phyloP scores from a whole-genome alignment of 2,329 filamentous ascomycete genomes.

The Botrytis deweyae region DNA sequence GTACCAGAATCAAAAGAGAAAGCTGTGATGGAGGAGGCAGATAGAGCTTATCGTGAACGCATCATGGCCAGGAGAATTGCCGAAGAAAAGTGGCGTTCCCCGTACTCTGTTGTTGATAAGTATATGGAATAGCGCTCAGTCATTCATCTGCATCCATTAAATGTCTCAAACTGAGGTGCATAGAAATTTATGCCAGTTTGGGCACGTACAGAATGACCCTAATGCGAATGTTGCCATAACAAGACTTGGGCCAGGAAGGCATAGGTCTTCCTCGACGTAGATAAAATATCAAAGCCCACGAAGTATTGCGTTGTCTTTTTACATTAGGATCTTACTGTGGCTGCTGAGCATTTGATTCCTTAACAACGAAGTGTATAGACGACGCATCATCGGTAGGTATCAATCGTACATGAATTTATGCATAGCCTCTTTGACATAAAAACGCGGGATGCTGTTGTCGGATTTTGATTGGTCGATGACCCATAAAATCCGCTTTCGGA shows the following conservation, averaged over 20 bases:
- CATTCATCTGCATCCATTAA: not conserved
- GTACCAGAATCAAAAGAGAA: not conserved
- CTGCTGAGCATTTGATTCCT: not conserved
- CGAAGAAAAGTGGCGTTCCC: not conserved
- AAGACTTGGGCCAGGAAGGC: not conserved
- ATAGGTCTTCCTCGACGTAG: not conserved
- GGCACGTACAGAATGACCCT: not conserved
- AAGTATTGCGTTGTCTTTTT: not conserved
- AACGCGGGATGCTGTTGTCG: too few species aligned
- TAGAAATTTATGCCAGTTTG: not conserved
- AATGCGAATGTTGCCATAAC: not conserved
- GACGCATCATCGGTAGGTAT: not conserved
- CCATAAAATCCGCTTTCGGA: not conserved
- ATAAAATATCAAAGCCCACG: too few species aligned
- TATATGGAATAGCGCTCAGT: not conserved
- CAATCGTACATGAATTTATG: not conserved
- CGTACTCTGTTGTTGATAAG: not conserved
- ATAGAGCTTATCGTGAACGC: not conserved
- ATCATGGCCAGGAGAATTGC: not conserved
- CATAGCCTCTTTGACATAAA: not conserved
- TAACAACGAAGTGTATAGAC: not conserved
- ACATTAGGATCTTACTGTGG: not conserved
- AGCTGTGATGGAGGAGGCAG: not conserved
- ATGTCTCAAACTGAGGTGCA: not conserved
- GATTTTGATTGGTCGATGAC: not conserved